These are phyloP conservation scores for Tubosaeta sp. DNA, from an alignment of 768 basidiomycete species.

Conservation along the genomic window DNA sequence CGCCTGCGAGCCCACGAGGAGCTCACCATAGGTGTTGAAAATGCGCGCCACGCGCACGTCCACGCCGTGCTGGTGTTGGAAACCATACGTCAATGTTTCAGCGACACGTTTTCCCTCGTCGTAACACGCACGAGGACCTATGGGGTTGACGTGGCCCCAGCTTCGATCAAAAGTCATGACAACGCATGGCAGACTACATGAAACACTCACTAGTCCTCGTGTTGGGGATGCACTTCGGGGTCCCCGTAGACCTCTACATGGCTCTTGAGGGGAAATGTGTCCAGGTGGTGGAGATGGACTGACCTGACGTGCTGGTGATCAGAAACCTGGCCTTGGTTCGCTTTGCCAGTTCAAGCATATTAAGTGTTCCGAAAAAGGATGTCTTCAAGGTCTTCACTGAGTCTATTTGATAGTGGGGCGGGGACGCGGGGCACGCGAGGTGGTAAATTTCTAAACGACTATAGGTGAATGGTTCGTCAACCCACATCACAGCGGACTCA, in stretches of 20 bases:
- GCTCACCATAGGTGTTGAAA: constrained; percentile 88
- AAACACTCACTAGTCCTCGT: constrained; percentile 80
- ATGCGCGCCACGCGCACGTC: constrained; percentile 97
- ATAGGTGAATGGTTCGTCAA: neutral
- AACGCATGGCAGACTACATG: constrained; percentile 1
- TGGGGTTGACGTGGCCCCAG: constrained; percentile 99
- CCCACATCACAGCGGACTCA: constrained; percentile 34
- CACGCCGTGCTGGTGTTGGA: constrained; percentile 90
- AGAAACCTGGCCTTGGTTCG: constrained; percentile 97
- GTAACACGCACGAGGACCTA: constrained; percentile 98
- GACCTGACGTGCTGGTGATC: constrained; percentile 91
- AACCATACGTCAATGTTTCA: constrained; percentile 96
- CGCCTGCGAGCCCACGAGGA: neutral
- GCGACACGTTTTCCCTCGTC: constrained; percentile 99
- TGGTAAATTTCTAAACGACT: constrained; percentile 83
- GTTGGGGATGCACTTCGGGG: constrained; percentile 96
- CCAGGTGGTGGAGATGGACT: constrained; percentile 12
- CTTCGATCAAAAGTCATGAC: constrained; percentile 36
- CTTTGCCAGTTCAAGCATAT: constrained; percentile 98
- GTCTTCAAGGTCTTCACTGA: constrained; percentile 98
- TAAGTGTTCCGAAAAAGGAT: constrained; percentile 95
- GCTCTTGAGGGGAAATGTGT: constrained; percentile 1
- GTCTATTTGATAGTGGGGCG: constrained; percentile 97
- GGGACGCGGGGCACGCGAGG: constrained; percentile 95
- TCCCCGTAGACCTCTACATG: constrained; percentile 91